Evolutionary conservation across 768 basidiomycete species (phyloP).

Genomic region (Macrolepiota fuliginosa): DNA sequence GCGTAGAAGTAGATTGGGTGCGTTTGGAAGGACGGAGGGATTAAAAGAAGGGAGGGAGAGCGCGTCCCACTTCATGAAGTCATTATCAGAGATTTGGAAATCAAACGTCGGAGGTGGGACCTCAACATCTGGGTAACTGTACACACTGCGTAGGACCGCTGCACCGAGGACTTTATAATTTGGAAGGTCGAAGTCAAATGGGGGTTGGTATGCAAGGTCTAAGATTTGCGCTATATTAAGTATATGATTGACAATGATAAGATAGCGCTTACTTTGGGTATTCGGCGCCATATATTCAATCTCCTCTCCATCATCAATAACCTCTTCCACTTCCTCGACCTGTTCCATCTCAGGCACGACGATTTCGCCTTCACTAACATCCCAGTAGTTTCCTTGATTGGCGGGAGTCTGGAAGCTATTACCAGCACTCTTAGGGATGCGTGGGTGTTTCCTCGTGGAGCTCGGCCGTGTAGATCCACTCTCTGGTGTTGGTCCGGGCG

Average conservation of each 20-base stretch:
- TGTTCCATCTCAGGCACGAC: slow-evolving; percentile 25
- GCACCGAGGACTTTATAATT: slow-evolving; percentile 41
- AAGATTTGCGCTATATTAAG: background rate
- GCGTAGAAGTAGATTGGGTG: background rate
- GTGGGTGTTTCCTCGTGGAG: slow-evolving; percentile 61
- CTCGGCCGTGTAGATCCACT: slow-evolving; percentile 53
- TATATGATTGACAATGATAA: background rate
- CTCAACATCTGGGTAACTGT: slow-evolving; percentile 32
- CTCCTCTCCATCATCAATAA: slow-evolving; percentile 41
- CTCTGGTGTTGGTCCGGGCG: slow-evolving; percentile 30
- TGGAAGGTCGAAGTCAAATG: slow-evolving; percentile 43
- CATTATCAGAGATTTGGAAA: slow-evolving; percentile 21
- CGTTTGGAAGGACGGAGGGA: background rate
- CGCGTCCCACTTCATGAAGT: slow-evolving; percentile 26
- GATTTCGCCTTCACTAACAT: slow-evolving; percentile 57
- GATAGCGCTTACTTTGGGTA: slow-evolving; percentile 29
- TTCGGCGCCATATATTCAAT: slow-evolving; percentile 55
- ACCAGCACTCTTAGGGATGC: slow-evolving; percentile 49
- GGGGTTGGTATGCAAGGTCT: slow-evolving; percentile 44
- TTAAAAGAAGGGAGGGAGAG: slow-evolving; percentile 26
- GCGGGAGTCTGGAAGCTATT: slow-evolving; percentile 65
- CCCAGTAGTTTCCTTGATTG: slow-evolving; percentile 71
- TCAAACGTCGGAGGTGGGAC: slow-evolving; percentile 27
- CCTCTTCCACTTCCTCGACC: slow-evolving; percentile 23
- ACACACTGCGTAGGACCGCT: slow-evolving; percentile 30